These are phyloP conservation scores for Sporothrix phasma DNA, from an alignment of 2,329 filamentous ascomycete genomes.

Conservation along the genomic window DNA sequence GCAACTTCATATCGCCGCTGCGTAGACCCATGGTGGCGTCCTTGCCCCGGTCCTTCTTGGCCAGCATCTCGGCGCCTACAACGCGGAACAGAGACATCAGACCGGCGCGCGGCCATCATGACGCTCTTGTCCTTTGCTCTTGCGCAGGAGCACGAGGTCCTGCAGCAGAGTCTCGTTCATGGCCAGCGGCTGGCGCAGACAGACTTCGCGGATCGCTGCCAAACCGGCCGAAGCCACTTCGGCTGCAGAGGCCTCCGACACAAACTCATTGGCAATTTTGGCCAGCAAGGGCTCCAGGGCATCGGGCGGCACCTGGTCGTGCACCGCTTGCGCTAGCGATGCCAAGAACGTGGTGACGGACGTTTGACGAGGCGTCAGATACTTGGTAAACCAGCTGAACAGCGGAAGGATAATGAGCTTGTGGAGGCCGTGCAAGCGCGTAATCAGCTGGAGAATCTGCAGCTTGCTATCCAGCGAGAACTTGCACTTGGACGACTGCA, in stretches of 20 bases:
- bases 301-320: conserved; percentile 86
- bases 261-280: conserved; percentile 98
- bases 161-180: conserved; percentile 95
- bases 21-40: conserved; percentile 73
- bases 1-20: conserved; percentile 63
- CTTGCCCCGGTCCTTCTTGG: conserved; percentile 85
- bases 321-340: conserved; percentile 81
- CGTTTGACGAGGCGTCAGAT: conserved; percentile 71
- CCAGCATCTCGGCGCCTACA: conserved; percentile 78
- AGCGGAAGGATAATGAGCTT: conserved; percentile 81
- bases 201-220: conserved; percentile 91
- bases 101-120: conserved; percentile 97
- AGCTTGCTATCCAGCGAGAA: conserved; percentile 82
- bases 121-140: conserved; percentile 97
- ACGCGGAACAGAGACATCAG: conserved; percentile 85
- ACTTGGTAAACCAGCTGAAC: conserved; percentile 95
- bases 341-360: conserved; percentile 90
- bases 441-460: conserved; percentile 65
- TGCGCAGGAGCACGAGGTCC: conserved; percentile 89
- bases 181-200: conserved; percentile 82
- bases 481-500: conserved; percentile 78
- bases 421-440: conserved; percentile 82
- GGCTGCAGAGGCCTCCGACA: conserved; percentile 82
- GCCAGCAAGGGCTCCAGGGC: conserved; percentile 79
- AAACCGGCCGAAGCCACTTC: conserved; percentile 83